Conservation (phyloP, 2,329 filamentous ascomycete species). For the Hypoxylon sp. region DNA sequence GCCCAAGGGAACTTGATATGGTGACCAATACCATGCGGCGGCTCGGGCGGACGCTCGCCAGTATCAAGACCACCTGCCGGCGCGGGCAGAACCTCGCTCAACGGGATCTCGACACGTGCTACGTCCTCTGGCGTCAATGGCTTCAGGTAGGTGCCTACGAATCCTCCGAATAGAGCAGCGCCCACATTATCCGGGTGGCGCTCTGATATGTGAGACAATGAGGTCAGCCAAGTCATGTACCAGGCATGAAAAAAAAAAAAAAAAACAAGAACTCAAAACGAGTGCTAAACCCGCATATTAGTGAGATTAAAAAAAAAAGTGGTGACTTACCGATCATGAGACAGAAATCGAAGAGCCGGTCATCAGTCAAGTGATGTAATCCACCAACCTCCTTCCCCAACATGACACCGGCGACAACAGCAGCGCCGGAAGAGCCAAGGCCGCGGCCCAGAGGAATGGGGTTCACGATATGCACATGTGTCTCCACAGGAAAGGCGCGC, state of each 20-base stretch:
- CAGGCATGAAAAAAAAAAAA: background rate
- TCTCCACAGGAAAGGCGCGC: conserved; percentile 85
- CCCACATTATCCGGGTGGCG: conserved; percentile 95
- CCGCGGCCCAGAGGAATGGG: conserved; percentile 94
- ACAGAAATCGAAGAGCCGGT: conserved; percentile 93
- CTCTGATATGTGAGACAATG: conserved; percentile 64
- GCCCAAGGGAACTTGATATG: conserved; percentile 97
- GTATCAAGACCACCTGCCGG: conserved; percentile 94
- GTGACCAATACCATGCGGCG: conserved; percentile 93
- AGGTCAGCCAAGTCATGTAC: conserved; percentile 23
- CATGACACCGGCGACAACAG: conserved; percentile 95
- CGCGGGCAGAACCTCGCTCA: conserved; percentile 91
- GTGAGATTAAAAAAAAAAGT: background rate
- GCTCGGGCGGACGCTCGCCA: conserved; percentile 85
- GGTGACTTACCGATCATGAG: conserved; percentile 84
- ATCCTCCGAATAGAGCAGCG: conserved; percentile 94
- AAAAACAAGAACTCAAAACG: background rate
- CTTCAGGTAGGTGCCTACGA: conserved; percentile 96
- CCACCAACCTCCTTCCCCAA: conserved; percentile 90
- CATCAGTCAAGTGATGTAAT: conserved; percentile 79
- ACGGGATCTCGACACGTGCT: conserved; percentile 91
- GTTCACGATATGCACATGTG: conserved; percentile 94
- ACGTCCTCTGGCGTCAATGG: conserved; percentile 91
- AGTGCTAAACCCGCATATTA: background rate
- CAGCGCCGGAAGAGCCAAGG: conserved; percentile 94